phyloP scores from a whole-genome alignment of 495 filamentous ascomycete genomes.

The Hypoxylon lenormandii region DNA sequence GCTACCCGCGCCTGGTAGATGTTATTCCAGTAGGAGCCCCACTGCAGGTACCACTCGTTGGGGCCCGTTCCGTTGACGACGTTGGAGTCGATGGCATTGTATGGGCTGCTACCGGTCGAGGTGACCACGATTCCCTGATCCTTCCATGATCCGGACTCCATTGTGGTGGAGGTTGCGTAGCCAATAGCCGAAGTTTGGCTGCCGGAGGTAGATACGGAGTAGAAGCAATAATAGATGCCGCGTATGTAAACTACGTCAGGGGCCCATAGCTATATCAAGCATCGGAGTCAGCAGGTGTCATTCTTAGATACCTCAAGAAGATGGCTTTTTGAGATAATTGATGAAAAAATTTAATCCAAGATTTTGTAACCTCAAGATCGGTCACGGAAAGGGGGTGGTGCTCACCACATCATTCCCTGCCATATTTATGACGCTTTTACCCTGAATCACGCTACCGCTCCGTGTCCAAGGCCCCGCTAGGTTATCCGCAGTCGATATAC shows the following conservation, averaged over 20 bases:
- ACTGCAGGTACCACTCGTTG: conserved; percentile 66
- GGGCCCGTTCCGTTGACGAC: conserved; percentile 57
- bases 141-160: conserved; percentile 68
- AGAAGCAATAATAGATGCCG: conserved; percentile 59
- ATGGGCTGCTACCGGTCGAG: conserved; percentile 56
- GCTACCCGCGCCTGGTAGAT: conserved; percentile 66
- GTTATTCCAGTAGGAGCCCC: conserved; percentile 73
- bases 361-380: neutral
- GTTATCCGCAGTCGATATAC: conserved; percentile 63
- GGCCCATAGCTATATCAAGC: conserved; percentile 58
- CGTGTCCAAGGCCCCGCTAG: conserved; percentile 71
- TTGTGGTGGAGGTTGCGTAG: conserved; percentile 68
- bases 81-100: conserved; percentile 75
- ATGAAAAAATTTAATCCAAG: neutral
- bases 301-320: neutral
- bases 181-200: conserved; percentile 69
- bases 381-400: conserved; percentile 34
- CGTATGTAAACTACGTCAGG: conserved; percentile 69
- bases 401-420: conserved; percentile 65
- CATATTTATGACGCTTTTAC: conserved; percentile 63
- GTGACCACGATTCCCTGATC: conserved; percentile 59
- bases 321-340: neutral
- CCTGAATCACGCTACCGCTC: conserved; percentile 64
- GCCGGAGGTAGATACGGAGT: conserved; percentile 71
- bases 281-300: neutral